Base-by-base conservation (phyloP, 306 rosid species). In the Mimosa pudica region DNA sequence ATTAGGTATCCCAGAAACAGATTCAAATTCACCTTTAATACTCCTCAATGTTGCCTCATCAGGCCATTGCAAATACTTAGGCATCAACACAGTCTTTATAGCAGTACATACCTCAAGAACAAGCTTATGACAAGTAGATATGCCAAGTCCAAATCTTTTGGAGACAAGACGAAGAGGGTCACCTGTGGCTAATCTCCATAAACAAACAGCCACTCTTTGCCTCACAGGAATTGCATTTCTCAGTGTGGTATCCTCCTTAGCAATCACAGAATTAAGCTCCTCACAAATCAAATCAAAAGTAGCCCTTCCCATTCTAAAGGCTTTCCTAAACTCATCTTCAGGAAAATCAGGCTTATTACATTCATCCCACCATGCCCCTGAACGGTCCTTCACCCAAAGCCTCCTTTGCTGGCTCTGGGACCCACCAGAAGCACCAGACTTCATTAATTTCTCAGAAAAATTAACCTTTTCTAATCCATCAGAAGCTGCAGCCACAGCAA, bases 321-420 rank as follows among this genome's bases (percentile, higher is more conserved):
- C 94, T 73, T 91, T 89, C 70, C 71, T 87, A 85, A 93, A 93
- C 11, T 93, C 92, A 73, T 84, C 87, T 32, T 93, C 98, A 2
- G 98, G 98, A 32, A 84, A 93, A 42, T 91, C 93, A 1, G 94
- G 90, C 12, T 81, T 82, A 76, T 89, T 87, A 70, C 94, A 93
- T 78, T 88, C 91, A 57, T 93, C 98, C 98, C 98, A 93, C 98
- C 97, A 93, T 3, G 97, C 98, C 30, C 90, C 91, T 0, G 98
- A 92, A 60, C 98, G 85, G 79, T 93, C 93, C 83, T 88, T 93
- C 51, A 91, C 98, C 98, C 98, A 93, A n/a, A 93, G 71, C 61
- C 98, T 24, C 82, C 98, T 73, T 7, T 87, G 92, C 2, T 85
- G 81, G 46, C 82, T 30, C 38, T 44, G 42, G 35, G 71, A 49